Evolutionary conservation across 129 eudicot species (phyloP).

Genomic region (Smallanthus sonchifolius): DNA sequence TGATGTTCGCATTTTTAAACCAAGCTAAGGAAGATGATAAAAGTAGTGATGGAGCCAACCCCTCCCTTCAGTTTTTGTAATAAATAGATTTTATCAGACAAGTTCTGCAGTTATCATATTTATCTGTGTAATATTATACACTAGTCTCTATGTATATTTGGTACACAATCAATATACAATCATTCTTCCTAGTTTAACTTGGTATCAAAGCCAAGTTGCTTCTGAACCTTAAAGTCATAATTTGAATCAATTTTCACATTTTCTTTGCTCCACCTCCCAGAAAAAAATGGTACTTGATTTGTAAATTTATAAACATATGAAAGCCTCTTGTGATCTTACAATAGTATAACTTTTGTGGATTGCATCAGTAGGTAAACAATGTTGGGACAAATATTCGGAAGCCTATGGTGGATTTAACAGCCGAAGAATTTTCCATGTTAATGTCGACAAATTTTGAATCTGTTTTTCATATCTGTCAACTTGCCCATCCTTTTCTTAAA

Average conservation of each 20-base stretch:
- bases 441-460: slow-evolving; percentile 72
- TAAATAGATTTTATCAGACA: neutral
- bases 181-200: neutral
- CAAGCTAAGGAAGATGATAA: neutral
- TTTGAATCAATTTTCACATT: neutral
- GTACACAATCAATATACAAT: neutral
- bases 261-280: neutral
- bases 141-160: too few species aligned
- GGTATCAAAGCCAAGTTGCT: neutral
- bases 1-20: too few species aligned
- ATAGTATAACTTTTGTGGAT: neutral
- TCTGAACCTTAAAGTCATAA: neutral
- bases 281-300: neutral
- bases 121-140: neutral
- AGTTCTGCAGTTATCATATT: neutral
- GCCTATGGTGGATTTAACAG: slow-evolving; percentile 54
- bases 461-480: slow-evolving; percentile 59
- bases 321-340: slow-evolving; percentile 11
- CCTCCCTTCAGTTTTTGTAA: neutral
- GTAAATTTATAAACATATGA: neutral
- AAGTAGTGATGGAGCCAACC: neutral
- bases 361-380: slow-evolving; percentile 64
- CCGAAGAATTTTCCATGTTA: slow-evolving; percentile 49
- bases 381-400: slow-evolving; percentile 58
- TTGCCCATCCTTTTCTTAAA: slow-evolving; percentile 63